phyloP scores from a whole-genome alignment of 768 basidiomycete species.

The Kwoniella botswanensis region DNA sequence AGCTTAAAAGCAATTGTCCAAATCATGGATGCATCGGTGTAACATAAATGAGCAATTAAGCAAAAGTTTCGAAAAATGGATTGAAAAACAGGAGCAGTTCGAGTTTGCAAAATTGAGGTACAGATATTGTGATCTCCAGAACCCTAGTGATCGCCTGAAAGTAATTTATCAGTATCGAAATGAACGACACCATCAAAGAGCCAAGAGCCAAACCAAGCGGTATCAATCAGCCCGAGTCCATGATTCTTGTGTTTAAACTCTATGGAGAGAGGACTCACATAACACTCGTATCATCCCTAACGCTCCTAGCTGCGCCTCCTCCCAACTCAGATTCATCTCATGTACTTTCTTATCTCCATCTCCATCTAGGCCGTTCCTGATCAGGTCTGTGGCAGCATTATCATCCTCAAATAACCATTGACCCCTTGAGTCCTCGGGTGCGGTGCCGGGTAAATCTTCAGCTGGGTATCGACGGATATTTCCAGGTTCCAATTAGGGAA shows the following conservation, averaged over 20 bases:
- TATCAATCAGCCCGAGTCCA: no score
- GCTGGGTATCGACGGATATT: constrained; percentile 8
- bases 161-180: background rate
- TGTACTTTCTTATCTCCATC: constrained; percentile 23
- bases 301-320: constrained; percentile 15
- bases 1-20: background rate
- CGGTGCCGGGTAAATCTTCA: constrained; percentile 8
- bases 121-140: no score
- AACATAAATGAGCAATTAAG: background rate
- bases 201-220: no score
- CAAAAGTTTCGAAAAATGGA: background rate
- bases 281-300: constrained; percentile 40
- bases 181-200: background rate
- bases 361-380: constrained; percentile 31
- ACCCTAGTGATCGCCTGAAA: no score
- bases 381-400: constrained; percentile 39
- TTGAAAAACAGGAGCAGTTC: background rate
- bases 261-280: constrained; percentile 30
- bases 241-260: no score
- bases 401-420: constrained; percentile 35
- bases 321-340: constrained; percentile 34
- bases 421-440: constrained; percentile 1
- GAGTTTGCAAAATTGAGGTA: no score
- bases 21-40: background rate
- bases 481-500: constrained; percentile 1